These are phyloP conservation scores for Nymphaea colorata DNA, from an alignment of 164 flowering plant genomes.

Conservation along the genomic window DNA sequence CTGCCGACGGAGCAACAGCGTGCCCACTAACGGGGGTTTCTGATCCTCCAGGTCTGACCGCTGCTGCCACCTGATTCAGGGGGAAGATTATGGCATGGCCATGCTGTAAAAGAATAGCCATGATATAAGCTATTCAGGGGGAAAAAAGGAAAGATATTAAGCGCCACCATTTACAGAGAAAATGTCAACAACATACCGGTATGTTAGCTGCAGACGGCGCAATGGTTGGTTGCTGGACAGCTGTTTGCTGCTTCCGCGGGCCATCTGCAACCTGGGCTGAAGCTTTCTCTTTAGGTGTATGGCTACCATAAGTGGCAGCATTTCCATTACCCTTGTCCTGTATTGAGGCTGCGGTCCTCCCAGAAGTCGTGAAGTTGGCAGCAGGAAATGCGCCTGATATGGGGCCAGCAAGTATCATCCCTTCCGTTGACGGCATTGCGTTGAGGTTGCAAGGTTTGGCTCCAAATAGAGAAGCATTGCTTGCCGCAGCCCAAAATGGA, in stretches of 20 bases:
- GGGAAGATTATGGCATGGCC: constrained; percentile 82
- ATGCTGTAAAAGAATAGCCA: constrained; percentile 35
- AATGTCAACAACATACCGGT: constrained; percentile 5
- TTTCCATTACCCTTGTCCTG: constrained; percentile 46
- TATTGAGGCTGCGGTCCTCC: constrained; percentile 23
- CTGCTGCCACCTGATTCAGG: constrained; percentile 64
- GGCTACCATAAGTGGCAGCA: constrained; percentile 4
- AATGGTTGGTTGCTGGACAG: constrained; percentile 57
- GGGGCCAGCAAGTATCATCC: constrained; percentile 13
- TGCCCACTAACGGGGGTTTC: constrained; percentile 29
- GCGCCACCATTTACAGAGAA: not conserved
- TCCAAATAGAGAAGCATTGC: constrained; percentile 61
- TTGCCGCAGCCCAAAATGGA: constrained; percentile 77
- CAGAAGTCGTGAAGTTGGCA: constrained; percentile 7
- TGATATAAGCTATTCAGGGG: not conserved
- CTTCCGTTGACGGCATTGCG: constrained; percentile 46
- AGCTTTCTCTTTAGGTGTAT: constrained; percentile 38
- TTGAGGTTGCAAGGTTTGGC: constrained; percentile 60
- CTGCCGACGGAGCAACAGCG: constrained; percentile 22
- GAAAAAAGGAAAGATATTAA: not conserved
- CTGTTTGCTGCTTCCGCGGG: constrained; percentile 56
- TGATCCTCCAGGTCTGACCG: constrained; percentile 28
- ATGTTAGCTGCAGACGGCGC: constrained; percentile 56
- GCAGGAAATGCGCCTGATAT: constrained; percentile 27
- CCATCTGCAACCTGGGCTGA: constrained; percentile 28